Evolutionary conservation across 257 asterid genomes (phyloP), one percentile per base, ranked within the genome.

Genomic region (Knoxia roxburghii): DNA sequence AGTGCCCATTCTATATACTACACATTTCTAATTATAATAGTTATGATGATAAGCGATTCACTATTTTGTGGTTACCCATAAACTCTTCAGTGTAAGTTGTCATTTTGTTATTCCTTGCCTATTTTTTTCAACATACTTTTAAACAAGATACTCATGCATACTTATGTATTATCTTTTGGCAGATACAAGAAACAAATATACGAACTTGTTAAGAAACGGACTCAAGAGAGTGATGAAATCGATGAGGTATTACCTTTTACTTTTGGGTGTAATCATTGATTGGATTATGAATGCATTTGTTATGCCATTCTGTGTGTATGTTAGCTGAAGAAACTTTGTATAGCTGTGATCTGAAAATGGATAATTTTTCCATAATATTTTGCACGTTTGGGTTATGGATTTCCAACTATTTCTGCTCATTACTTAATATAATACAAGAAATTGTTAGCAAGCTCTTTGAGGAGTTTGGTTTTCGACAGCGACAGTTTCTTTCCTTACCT

Each of bases 141-240:
- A 43, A 13, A 26, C 41, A 26, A 45, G 10, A 51, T 54, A n/a
- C 43, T n/a, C 67, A 55, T 64, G 57, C 29, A 18, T n/a, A 30
- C 58, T 45, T 27, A 57, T 53, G 27, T 48, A 51, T 55, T 53
- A 17, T 39, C 61, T 77, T 61, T 70, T 77, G 76, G 74, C 90
- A 90, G 97, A 60, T 86, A 91, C 80, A 91, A 91, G 82, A 85
- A 80, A 77, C 77, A 89, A 68, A 73, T 91, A 68, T 91, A 85
- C 58, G 96, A 91, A 64, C 96, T 91, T 32, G 88, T 87, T 68
- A 89, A 85, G 87, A 78, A 87, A 84, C 87, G 85, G 78, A 74
- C 85, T 5, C 95, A 83, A 62, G 96, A 89, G 74, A 74, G 79
- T 40, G 96, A 81, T 71, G 68, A 78, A 54, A 40, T 69, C 30